Percentiles rank a stretch among this genome's conserved stretches.
Evolutionary conservation across 129 eudicot species (phyloP).

Genomic region (Oenanthe sinensis): DNA sequence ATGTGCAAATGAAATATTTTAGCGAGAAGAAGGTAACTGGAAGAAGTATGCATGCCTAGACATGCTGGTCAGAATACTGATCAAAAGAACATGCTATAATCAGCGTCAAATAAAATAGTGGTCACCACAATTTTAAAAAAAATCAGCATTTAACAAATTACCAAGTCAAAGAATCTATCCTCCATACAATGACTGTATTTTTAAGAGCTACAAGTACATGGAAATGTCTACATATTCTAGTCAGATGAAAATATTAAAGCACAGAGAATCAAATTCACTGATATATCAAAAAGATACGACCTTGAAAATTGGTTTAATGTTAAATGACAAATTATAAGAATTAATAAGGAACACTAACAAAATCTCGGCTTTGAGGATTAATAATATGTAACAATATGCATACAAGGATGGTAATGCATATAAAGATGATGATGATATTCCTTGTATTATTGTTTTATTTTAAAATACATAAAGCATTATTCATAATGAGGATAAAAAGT

Average conservation of each 20-base stretch:
- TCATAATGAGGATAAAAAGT: conserved; percentile 14
- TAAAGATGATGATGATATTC: background rate
- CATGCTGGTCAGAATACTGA: background rate
- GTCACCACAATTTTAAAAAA: background rate
- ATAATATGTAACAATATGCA: conserved; percentile 9
- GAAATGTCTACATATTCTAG: background rate
- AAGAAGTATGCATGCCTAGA: background rate
- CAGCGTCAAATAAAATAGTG: background rate
- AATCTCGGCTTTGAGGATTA: conserved; percentile 6
- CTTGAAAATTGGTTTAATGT: background rate
- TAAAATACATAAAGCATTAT: background rate
- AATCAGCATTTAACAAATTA: background rate
- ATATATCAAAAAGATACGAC: background rate
- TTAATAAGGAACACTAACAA: background rate
- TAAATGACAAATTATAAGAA: background rate
- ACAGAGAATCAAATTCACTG: background rate
- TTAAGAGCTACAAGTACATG: background rate
- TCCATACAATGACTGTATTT: background rate
- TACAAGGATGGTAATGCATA: background rate
- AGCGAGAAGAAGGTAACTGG: background rate
- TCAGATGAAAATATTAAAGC: background rate
- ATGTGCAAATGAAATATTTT: background rate
- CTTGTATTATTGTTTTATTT: background rate
- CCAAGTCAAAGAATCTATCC: too few species aligned
- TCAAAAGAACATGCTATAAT: background rate